Evolutionary conservation across 768 basidiomycete genomes (phyloP).

Genomic region (Amanita polypyramis): DNA sequence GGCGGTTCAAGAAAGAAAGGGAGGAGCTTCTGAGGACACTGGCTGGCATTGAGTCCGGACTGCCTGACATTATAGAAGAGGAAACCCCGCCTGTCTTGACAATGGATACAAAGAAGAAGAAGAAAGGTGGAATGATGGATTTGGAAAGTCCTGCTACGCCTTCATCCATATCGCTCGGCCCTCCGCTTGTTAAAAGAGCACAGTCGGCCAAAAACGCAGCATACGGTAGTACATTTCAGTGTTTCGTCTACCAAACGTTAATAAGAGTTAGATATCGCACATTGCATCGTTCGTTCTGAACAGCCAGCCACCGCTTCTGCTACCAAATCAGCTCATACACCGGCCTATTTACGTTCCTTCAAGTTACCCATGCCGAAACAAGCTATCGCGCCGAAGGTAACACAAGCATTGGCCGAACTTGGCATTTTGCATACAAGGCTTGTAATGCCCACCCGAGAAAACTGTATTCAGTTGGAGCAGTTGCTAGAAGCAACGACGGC

Average conservation of each 20-base stretch:
- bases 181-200: slow-evolving; percentile 28
- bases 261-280: slow-evolving; percentile 39
- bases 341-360: slow-evolving; percentile 78
- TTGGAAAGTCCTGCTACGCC: slow-evolving; percentile 43
- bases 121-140: slow-evolving; percentile 33
- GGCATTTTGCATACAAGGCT: slow-evolving; percentile 63
- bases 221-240: slow-evolving; percentile 33
- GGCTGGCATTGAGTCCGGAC: slow-evolving; percentile 79
- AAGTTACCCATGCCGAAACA: slow-evolving; percentile 77
- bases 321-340: slow-evolving; percentile 69
- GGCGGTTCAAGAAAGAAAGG: slow-evolving; percentile 77
- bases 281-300: slow-evolving; percentile 70
- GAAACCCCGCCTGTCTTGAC: slow-evolving; percentile 41
- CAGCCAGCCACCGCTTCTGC: slow-evolving; percentile 37
- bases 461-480: slow-evolving; percentile 61
- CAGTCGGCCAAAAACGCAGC: slow-evolving; percentile 46
- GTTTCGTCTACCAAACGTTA: not conserved
- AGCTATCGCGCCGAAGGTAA: slow-evolving; percentile 63
- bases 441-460: slow-evolving; percentile 91
- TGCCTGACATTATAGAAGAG: slow-evolving; percentile 65
- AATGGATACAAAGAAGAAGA: slow-evolving; percentile 50
- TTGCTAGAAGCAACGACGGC: slow-evolving; percentile 62
- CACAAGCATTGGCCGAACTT: slow-evolving; percentile 67
- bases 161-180: slow-evolving; percentile 19
- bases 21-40: slow-evolving; percentile 80